Base-by-base conservation (phyloP, 2,329 filamentous ascomycete genomes). In the Ophiostoma himal-ulmi region DNA sequence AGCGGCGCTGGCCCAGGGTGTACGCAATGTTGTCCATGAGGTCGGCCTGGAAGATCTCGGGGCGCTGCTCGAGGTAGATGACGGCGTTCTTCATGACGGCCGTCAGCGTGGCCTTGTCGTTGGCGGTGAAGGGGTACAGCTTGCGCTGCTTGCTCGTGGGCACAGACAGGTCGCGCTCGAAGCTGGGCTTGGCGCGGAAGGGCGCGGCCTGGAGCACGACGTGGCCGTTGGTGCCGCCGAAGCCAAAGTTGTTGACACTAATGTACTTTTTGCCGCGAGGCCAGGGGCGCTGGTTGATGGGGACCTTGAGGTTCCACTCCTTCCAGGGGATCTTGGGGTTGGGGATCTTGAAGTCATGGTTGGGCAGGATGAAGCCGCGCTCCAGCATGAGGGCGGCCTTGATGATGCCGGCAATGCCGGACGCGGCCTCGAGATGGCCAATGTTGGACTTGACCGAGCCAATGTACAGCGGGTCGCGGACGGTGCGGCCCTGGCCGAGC, bases 381-480 rank as follows among this genome's bases (percentile, higher is more conserved):
- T 80, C 78, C 74, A 85, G 78, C 62, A 78, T 76, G 36, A 81
- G 75, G 0, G 83, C 73, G 0, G 81, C 78, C 73, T 83, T 84
- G 30, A 86, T 76, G 11, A 85, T 69, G 8, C 82, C 82, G 0
- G 83, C 83, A 17, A 86, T 75, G 0, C 84, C 84, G 2, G 83
- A 82, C 0, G 81, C 79, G 13, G 82, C 82, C 74, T 86, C 84
- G 0, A 81, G 81, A 73, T 86, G 84, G 26, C 84, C 84, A 41
- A 83, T 78, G 2, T 82, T 76, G 0, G 81, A 82, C 76, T 82
- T 83, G 69, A 82, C 73, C 0, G 80, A 82, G 3, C 81, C 81
- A 0, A 82, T 80, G 1, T 81, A 70, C 34, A 82, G 71, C 2
- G 65, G 60, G 10, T 65, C 54, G 7, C 52, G 41, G 1, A 66